Evolutionary conservation across 352 stramenopile genomes (phyloP), one percentile per base, ranked within the genome.

Genomic region (Phytophthora brassicae): DNA sequence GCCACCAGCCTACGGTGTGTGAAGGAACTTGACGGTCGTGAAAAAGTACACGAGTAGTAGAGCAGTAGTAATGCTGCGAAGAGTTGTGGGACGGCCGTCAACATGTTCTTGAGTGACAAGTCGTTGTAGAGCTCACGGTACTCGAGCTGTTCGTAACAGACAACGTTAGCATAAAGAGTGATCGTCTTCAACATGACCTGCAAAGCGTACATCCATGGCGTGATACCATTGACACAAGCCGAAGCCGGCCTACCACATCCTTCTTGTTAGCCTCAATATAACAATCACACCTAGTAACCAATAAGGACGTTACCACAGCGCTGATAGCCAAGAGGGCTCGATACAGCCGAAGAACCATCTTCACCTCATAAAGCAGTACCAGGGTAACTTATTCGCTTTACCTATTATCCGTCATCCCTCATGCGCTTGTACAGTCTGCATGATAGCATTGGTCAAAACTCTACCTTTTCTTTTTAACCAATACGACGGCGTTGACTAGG

Each of bases 31-130:
- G 60, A 64, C 6, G 52, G 44, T 33, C 57, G 67, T 6, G 60
- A 51, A 58, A 89, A 88, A 13, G 80, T 92, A 65, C 61, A 75
- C 2, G 78, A 75, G 57, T 90, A 92, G 63, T 85, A 82, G 8
- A 89, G 67, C 52, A 92, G 47, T 7, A 89, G 42, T 28, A 82
- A 23, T 12, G 66, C 66, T 9, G 75, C 65, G 14, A 73, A 17
- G 6, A 84, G 53, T 46, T 88, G 82, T 19, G 80, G 80, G 14
- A 75, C 66, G 14, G 76, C 68, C 11, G 66, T 81, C 20, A 91
- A 46, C 41, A 76, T 47, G 54, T 81, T 77, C 72, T 88, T 83
- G 64, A 86, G 50, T 20, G 78, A 87, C 55, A 79, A 72, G 52
- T 82, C 74, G 16, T 76, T 46, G 23, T 68, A 58, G 16, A 56